Percentiles rank a stretch among this genome's conserved stretches.
Evolutionary conservation across 192 early-diverging fungal genomes (phyloP).

Genomic region (Coemansia sp.): DNA sequence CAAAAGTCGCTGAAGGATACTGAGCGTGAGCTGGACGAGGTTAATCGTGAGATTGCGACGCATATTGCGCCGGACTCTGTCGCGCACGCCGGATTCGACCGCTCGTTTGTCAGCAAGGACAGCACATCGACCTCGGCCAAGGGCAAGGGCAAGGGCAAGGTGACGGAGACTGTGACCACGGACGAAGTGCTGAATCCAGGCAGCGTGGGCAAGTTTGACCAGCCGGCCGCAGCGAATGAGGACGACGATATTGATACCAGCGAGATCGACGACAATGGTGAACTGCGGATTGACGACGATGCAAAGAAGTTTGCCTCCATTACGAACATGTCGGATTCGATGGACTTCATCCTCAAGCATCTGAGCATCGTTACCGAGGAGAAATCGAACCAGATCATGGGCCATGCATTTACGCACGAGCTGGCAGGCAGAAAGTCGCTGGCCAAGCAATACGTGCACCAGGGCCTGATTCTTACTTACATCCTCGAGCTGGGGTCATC

Average conservation of each 20-base stretch:
- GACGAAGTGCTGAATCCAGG: constrained; percentile 63
- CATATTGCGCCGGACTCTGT: constrained; percentile 71
- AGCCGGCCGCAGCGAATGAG: constrained; percentile 9
- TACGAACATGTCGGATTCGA: constrained; percentile 57
- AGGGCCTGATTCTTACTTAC: constrained; percentile 83
- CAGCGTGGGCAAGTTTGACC: constrained; percentile 26
- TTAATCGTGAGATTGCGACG: constrained; percentile 58
- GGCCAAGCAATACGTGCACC: constrained; percentile 72
- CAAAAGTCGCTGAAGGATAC: constrained; percentile 26
- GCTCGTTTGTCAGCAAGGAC: constrained; percentile 54
- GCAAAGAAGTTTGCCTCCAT: constrained; percentile 58
- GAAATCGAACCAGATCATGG: constrained; percentile 79
- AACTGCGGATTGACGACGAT: constrained; percentile 53
- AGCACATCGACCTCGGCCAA: not conserved
- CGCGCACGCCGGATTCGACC: constrained; percentile 60
- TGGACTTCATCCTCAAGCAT: constrained; percentile 65
- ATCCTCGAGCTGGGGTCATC: constrained; percentile 72
- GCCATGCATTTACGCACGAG: constrained; percentile 74
- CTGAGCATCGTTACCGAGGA: constrained; percentile 64
- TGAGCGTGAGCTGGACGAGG: constrained; percentile 54
- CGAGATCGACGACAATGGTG: constrained; percentile 58
- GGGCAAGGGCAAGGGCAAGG: not conserved
- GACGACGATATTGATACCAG: constrained; percentile 52
- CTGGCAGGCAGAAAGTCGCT: constrained; percentile 64
- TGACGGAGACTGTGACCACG: constrained; percentile 46